phyloP scores from a whole-genome alignment of 177 flowering plant species.

The Vitis hybrid region DNA sequence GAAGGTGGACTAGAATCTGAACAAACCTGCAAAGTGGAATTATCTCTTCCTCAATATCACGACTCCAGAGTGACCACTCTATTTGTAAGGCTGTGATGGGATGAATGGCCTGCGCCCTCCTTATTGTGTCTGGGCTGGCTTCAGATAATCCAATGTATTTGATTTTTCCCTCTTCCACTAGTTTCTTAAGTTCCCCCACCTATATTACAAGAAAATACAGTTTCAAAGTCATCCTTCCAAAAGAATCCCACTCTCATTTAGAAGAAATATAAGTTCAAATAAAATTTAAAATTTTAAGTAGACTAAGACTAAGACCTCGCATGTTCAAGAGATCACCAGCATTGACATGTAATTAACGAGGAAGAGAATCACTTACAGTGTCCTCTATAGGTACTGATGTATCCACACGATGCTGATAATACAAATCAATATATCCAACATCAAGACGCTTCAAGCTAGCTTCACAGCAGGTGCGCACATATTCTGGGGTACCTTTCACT shows the following conservation, averaged over 20 bases:
- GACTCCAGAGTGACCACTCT: conserved; percentile 58
- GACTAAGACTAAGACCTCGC: too few species aligned
- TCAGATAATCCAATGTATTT: conserved; percentile 48
- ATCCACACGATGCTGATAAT: conserved; percentile 57
- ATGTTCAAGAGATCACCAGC: too few species aligned
- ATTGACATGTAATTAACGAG: too few species aligned
- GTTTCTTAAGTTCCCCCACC: conserved; percentile 64
- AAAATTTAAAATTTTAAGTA: too few species aligned
- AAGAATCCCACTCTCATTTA: too few species aligned
- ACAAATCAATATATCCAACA: conserved; percentile 65
- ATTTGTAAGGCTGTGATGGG: conserved; percentile 53
- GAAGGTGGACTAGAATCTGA: background rate
- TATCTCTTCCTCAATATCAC: conserved; percentile 42
- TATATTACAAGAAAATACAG: conserved; percentile 6
- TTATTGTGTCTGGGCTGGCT: conserved; percentile 47
- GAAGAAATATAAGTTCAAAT: too few species aligned
- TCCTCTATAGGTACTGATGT: conserved; percentile 58
- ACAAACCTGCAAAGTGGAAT: conserved; percentile 30
- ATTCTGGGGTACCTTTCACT: conserved; percentile 50
- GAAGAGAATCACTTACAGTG: conserved; percentile 32
- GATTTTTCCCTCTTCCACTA: conserved; percentile 43
- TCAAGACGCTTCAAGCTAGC: conserved; percentile 59
- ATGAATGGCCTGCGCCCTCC: conserved; percentile 56
- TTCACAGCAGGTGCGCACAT: conserved; percentile 54
- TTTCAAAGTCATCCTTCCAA: too few species aligned